Base-by-base conservation (phyloP, 2,329 filamentous ascomycete genomes). In the Zopfia rhizophila region DNA sequence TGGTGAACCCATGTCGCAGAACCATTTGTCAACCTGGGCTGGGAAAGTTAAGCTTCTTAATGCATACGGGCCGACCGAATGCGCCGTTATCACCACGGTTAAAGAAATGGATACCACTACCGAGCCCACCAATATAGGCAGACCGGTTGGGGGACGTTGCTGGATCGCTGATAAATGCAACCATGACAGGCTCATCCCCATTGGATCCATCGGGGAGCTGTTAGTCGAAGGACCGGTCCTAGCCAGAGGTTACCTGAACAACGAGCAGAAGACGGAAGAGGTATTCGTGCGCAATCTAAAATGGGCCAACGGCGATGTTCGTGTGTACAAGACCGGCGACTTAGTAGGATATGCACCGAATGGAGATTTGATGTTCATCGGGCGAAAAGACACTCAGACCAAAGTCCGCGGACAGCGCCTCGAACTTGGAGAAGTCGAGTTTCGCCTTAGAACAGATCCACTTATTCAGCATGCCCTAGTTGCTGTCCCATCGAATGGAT, bases 111-210 rank as follows among this genome's bases (percentile, higher is more conserved):
- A 12, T n/a, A 22, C 43, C 13, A 28, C 40, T 18, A 42, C 40
- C 12, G 29, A 18, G 28, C 13, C 13, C 29, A 21, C 25, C 14
- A 39, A 18, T 14, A 54, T 59, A 27, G 58, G 56, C 5, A 35
- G 39, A 8, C 43, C 47, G 19, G 32, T 55, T 10, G 56, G 36
- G 14, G 11, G 36, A 8, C 36, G 36, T 10, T 18, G 7, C 16
- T 74, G 70, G 67, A 50, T 76, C 18, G 56, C 70, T 5, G 61
- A 75, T 25, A 60, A 65, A 3, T 24, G 51, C 5, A 42, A 68
- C 12, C 51, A 53, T 8, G 45, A 69, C 12, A 48, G 8, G 14
- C 37, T 51, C 8, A 8, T 38, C 12, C 35, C 47, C 16, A 30
- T 48, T 3, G 47, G 47, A 24, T 18, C 28, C 24, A 24, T 39